These are phyloP conservation scores for Colletotrichum sp. DNA, from an alignment of 2,329 filamentous ascomycete genomes.

Conservation along the genomic window DNA sequence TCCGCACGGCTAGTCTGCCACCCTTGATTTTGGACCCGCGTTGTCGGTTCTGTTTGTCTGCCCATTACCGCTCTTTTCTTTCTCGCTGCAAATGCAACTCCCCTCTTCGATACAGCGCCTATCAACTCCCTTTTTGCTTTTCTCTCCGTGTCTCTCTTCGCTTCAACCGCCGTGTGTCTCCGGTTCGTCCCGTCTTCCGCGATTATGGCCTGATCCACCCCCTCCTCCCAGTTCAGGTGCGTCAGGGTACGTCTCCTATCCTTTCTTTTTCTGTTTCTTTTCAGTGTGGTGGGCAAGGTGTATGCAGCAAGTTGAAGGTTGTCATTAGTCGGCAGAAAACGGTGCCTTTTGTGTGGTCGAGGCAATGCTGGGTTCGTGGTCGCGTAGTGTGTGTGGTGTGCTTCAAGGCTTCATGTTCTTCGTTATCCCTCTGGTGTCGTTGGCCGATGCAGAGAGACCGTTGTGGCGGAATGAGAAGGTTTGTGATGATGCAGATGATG, in stretches of 20 bases:
- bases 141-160: neutral
- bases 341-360: neutral
- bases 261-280: neutral
- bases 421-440: slow-evolving; percentile 6
- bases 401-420: slow-evolving; percentile 17
- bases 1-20: neutral
- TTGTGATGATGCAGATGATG: slow-evolving; percentile 15
- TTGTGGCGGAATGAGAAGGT: slow-evolving; percentile 6
- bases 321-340: slow-evolving; percentile 5
- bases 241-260: slow-evolving; percentile 7
- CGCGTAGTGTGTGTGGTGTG: neutral
- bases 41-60: neutral
- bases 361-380: slow-evolving; percentile 5
- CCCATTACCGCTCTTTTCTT: slow-evolving; percentile 1
- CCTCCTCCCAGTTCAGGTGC: slow-evolving; percentile 14
- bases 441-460: neutral
- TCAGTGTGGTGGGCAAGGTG: neutral
- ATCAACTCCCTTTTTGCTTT: neutral
- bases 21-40: neutral
- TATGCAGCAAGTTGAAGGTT: neutral
- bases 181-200: slow-evolving; percentile 13
- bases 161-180: neutral
- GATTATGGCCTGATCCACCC: slow-evolving; percentile 8
- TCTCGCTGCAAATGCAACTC: slow-evolving; percentile 3
- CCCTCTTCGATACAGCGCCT: neutral